phyloP scores from a whole-genome alignment of 1,139 yeast genomes.

The Entelexis paramagnoliae region DNA sequence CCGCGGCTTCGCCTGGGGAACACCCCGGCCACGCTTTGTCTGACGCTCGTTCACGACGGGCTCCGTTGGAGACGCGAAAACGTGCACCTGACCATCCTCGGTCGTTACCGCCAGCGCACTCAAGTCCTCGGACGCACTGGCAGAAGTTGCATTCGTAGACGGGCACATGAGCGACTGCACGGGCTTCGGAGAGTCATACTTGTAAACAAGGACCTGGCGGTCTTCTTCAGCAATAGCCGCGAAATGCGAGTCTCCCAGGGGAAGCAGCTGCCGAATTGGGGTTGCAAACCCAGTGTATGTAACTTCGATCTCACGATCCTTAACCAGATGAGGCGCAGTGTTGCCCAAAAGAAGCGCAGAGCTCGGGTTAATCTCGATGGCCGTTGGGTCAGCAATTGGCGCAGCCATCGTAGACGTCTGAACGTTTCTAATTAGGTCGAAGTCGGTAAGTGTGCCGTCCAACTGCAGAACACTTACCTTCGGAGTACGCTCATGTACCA shows the following conservation, averaged over 20 bases:
- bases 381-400: conserved; percentile 27
- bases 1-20: conserved; percentile 8
- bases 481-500: background rate
- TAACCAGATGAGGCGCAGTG: conserved; percentile 40
- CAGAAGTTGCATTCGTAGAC: conserved; percentile 39
- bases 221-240: conserved; percentile 25
- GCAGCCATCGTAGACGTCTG: conserved; percentile 38
- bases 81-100: conserved; percentile 54
- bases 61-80: conserved; percentile 34
- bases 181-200: conserved; percentile 13
- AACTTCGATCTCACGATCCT: conserved; percentile 29
- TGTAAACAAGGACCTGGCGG: conserved; percentile 22
- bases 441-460: conserved; percentile 52
- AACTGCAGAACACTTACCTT: conserved; percentile 30
- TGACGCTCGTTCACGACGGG: background rate
- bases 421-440: conserved; percentile 45
- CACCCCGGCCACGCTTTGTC: conserved; percentile 2
- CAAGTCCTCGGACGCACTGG: conserved; percentile 31
- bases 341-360: conserved; percentile 45
- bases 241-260: conserved; percentile 17
- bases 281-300: conserved; percentile 68
- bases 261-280: conserved; percentile 43
- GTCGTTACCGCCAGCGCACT: conserved; percentile 47
- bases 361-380: conserved; percentile 13
- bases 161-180: conserved; percentile 21